These are phyloP conservation scores for Fusarium sp. DNA, from an alignment of 2,329 filamentous ascomycete species.

Conservation along the genomic window DNA sequence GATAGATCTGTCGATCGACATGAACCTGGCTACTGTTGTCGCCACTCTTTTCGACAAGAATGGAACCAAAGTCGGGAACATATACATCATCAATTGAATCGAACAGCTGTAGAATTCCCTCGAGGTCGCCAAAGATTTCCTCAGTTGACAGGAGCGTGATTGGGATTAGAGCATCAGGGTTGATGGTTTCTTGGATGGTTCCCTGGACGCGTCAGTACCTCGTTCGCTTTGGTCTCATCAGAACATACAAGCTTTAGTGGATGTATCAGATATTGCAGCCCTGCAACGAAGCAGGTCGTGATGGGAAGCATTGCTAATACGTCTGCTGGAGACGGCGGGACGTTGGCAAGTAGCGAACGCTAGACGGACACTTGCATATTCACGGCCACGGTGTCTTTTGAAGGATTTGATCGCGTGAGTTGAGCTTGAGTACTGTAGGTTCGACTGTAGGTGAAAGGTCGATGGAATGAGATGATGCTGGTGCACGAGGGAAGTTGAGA, in stretches of 20 bases:
- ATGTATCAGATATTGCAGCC: constrained; percentile 52
- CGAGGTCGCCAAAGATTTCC: constrained; percentile 51
- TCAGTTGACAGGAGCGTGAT: constrained; percentile 52
- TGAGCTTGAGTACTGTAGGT: neutral
- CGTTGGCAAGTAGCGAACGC: neutral
- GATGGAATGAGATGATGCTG: neutral
- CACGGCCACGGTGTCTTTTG: neutral
- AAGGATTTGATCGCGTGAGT: accelerated
- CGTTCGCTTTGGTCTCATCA: neutral
- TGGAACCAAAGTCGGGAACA: constrained; percentile 49
- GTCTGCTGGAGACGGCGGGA: neutral
- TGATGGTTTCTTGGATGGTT: constrained; percentile 53
- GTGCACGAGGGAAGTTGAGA: constrained; percentile 14
- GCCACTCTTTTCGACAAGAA: constrained; percentile 51
- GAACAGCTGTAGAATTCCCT: constrained; percentile 46
- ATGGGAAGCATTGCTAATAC: constrained; percentile 43
- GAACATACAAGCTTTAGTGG: constrained; percentile 48
- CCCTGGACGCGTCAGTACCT: constrained; percentile 42
- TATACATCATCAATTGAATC: constrained; percentile 52
- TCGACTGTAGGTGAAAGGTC: neutral
- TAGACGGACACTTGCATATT: constrained; percentile 11
- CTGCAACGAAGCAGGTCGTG: constrained; percentile 50
- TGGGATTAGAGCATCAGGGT: constrained; percentile 52
- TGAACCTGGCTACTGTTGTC: constrained; percentile 7
- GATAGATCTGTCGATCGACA: constrained; percentile 27